These are phyloP conservation scores for Pichia scutulata DNA, from an alignment of 805 yeast genomes.

Conservation along the genomic window DNA sequence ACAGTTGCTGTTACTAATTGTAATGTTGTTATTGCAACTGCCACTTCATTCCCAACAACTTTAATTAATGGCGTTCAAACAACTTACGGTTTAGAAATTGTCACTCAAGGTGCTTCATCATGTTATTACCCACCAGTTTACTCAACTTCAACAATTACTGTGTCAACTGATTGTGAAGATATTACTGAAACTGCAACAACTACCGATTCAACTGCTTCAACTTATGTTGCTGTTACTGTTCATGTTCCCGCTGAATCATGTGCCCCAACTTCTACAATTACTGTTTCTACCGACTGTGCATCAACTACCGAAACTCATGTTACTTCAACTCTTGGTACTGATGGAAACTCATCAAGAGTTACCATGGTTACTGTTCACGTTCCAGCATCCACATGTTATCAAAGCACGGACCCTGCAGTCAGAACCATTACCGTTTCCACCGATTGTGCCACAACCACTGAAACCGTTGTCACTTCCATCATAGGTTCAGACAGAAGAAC, in stretches of 20 bases:
- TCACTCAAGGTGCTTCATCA: not conserved
- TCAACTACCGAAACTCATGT: not conserved
- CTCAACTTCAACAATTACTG: not conserved
- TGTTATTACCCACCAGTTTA: slow-evolving; percentile 1
- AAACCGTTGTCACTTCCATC: not conserved
- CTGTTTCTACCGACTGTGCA: not conserved
- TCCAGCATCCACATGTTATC: not conserved
- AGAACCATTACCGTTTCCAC: not conserved
- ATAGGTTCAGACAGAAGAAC: not conserved
- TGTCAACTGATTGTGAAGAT: not conserved
- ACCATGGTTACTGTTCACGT: not conserved
- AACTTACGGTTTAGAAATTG: slow-evolving; percentile 1
- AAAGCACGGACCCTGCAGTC: not conserved
- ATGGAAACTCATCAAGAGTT: not conserved
- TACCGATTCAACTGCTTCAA: not conserved
- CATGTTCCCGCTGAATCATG: not conserved
- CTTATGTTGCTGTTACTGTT: not conserved
- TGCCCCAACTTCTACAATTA: slow-evolving; percentile 1
- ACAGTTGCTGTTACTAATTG: not conserved
- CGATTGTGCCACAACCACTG: not conserved
- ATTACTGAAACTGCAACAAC: not conserved
- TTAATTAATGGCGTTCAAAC: not conserved
- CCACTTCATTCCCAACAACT: not conserved
- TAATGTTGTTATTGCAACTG: not conserved
- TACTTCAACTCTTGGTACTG: not conserved